Percentiles rank a stretch among this genome's conserved stretches.
Evolutionary conservation across 352 stramenopile genomes (phyloP).

Genomic region (Phytophthora cactorum): DNA sequence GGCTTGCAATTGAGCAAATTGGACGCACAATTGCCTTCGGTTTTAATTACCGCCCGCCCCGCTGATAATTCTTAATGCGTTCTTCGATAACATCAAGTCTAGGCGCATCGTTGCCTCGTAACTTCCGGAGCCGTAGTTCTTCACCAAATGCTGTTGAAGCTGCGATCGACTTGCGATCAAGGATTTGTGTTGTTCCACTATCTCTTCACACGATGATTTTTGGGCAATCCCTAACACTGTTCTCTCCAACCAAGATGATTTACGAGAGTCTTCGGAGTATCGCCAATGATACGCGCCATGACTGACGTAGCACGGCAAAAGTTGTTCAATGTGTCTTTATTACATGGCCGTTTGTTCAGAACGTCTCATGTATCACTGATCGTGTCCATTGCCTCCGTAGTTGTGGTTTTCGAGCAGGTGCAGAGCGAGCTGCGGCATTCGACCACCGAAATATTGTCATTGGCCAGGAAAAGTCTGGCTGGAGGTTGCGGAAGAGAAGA

Average conservation of each 20-base stretch:
- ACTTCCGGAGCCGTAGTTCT: neutral
- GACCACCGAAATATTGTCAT: conserved; percentile 17
- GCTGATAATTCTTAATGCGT: neutral
- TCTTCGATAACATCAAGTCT: neutral
- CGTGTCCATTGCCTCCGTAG: too few relatives aligned
- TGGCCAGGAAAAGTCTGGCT: conserved; percentile 10
- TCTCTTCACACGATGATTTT: neutral
- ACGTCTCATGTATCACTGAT: too few relatives aligned
- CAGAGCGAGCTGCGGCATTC: conserved; percentile 15
- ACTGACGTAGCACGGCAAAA: neutral
- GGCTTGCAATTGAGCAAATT: neutral
- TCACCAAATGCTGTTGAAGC: neutral
- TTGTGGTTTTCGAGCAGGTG: conserved; percentile 4
- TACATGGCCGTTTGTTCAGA: too few relatives aligned
- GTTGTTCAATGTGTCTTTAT: too few relatives aligned
- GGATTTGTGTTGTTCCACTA: neutral
- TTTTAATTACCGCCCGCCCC: neutral
- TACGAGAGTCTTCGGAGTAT: neutral
- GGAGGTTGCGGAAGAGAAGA: neutral
- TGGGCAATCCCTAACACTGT: neutral
- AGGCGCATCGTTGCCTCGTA: neutral
- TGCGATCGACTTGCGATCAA: neutral
- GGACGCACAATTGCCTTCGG: neutral
- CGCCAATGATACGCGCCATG: neutral
- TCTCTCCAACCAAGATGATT: neutral